These are phyloP conservation scores for Aureobasidium sp. DNA, from an alignment of 2,329 filamentous ascomycete species.

Conservation along the genomic window DNA sequence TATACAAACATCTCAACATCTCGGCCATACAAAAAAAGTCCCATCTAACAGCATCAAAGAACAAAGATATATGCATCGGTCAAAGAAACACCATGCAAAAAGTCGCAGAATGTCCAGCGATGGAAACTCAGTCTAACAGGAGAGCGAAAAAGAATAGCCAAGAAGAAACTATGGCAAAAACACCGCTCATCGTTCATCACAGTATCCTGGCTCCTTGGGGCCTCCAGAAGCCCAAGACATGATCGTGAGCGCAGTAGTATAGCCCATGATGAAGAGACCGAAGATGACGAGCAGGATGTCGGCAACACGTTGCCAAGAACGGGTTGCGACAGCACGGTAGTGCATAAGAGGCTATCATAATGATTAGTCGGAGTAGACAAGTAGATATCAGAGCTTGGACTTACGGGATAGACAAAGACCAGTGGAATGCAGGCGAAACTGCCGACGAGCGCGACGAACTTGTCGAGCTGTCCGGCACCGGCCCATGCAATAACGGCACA, in stretches of 20 bases:
- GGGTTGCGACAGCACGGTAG: conserved; percentile 70
- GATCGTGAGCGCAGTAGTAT: conserved; percentile 82
- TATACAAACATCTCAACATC: no score
- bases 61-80: no score
- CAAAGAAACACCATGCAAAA: no score
- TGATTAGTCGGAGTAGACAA: not conserved
- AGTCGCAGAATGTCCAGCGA: no score
- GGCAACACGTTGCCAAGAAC: conserved; percentile 56
- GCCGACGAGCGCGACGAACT: conserved; percentile 92
- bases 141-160: no score
- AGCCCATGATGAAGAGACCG: conserved; percentile 79
- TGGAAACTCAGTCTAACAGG: no score
- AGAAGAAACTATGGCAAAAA: no score
- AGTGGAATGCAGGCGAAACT: conserved; percentile 97
- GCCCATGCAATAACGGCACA: conserved; percentile 87
- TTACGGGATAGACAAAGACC: conserved; percentile 95
- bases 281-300: conserved; percentile 76
- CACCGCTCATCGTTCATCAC: conserved; percentile 38
- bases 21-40: no score
- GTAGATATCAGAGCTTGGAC: conserved; percentile 33
- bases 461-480: conserved; percentile 88
- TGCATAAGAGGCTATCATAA: conserved; percentile 73
- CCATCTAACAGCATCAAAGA: no score
- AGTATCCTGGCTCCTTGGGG: conserved; percentile 54
- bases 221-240: conserved; percentile 66